A percentile compares a stretch with the other conserved stretches of the same genome.
Conservation (phyloP, 495 filamentous ascomycete genomes). For the Podospora bellae-mahoneyi region DNA sequence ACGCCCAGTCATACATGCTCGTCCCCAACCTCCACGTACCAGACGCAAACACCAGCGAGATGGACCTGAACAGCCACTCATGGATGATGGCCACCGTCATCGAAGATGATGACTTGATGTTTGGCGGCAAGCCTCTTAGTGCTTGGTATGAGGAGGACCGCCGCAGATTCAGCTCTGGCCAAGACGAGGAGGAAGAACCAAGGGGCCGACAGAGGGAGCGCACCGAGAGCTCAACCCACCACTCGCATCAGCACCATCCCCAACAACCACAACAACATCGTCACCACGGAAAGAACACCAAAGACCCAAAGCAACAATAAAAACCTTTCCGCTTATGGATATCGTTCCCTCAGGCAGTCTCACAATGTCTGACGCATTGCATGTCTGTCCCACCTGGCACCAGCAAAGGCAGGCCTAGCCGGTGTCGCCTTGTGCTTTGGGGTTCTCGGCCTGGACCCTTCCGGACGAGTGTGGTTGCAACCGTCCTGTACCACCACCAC, state of each 20-base stretch:
- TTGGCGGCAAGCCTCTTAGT: conserved; percentile 54
- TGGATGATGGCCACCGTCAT: conserved; percentile 54
- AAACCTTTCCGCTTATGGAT: not conserved
- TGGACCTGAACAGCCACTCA: conserved; percentile 34
- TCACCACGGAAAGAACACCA: conserved; percentile 19
- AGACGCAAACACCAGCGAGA: conserved; percentile 37
- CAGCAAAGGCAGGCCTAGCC: conserved; percentile 5
- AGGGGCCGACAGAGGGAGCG: conserved; percentile 43
- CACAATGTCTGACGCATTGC: not conserved
- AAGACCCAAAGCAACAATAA: conserved; percentile 17
- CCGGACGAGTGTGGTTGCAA: not conserved
- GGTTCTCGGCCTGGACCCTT: not conserved
- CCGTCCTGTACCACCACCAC: conserved; percentile 1
- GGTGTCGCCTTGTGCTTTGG: not conserved
- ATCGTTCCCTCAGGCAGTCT: not conserved
- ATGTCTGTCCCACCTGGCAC: not conserved
- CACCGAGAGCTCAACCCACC: conserved; percentile 10
- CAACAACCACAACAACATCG: conserved; percentile 21
- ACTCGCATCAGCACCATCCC: conserved; percentile 20
- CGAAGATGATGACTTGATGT: conserved; percentile 56
- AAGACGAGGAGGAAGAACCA: conserved; percentile 41
- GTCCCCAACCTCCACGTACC: conserved; percentile 31
- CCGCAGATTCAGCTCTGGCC: conserved; percentile 31
- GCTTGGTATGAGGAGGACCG: conserved; percentile 55
- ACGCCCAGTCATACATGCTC: conserved; percentile 37